These are phyloP conservation scores for Fistulinella staudtii DNA, from an alignment of 1,284 basidiomycete genomes.

Conservation along the genomic window DNA sequence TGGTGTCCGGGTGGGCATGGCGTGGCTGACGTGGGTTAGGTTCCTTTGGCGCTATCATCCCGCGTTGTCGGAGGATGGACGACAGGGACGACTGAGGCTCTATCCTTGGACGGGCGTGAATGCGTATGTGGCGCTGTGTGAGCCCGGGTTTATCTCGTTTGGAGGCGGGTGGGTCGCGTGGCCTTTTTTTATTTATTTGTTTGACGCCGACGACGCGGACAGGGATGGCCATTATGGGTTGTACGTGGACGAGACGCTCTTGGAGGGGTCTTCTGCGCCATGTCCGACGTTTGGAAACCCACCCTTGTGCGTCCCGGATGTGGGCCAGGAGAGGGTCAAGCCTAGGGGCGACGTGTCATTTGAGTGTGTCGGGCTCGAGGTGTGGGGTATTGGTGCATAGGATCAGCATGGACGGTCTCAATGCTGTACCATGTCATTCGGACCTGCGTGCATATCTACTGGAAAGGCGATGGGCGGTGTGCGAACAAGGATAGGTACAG, in stretches of 20 bases:
- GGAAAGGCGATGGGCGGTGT: too few species aligned
- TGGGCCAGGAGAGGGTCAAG: conserved; percentile 4
- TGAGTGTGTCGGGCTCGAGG: conserved; percentile 83
- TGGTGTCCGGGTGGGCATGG: too few species aligned
- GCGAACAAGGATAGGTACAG: too few species aligned
- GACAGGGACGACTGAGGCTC: conserved; percentile 45
- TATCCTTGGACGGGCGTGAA: conserved; percentile 91
- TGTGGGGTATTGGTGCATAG: conserved; percentile 81
- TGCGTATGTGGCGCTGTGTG: conserved; percentile 87
- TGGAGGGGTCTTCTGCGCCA: conserved; percentile 77
- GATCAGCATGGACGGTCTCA: too few species aligned
- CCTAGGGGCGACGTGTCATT: conserved; percentile 53
- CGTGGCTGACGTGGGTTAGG: conserved; percentile 35
- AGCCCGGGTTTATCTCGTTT: conserved; percentile 76
- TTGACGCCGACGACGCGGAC: neutral
- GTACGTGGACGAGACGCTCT: conserved; percentile 82
- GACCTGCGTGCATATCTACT: too few species aligned
- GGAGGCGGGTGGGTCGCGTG: conserved; percentile 77
- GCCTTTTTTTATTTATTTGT: neutral
- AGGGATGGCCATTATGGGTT: conserved; percentile 88
- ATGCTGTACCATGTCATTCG: too few species aligned
- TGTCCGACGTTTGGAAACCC: conserved; percentile 91
- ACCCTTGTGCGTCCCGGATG: conserved; percentile 50
- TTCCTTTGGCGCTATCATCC: conserved; percentile 69
- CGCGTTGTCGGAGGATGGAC: conserved; percentile 2